Percentiles rank a stretch among this genome's conserved stretches.
phyloP scores from a whole-genome alignment of 805 yeast genomes.

The Ogataea allantospora region DNA sequence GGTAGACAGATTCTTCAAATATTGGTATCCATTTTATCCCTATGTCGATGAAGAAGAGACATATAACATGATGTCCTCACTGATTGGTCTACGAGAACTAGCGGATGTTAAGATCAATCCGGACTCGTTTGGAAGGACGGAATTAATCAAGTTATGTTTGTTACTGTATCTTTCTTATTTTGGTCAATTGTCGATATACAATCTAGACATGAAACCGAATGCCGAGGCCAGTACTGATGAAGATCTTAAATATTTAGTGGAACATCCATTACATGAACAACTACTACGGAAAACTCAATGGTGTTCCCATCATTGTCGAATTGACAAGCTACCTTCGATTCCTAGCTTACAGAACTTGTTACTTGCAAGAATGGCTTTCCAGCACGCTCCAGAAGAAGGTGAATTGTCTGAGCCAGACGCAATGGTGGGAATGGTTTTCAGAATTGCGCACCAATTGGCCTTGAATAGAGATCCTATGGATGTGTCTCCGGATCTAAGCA shows the following conservation, averaged over 20 bases:
- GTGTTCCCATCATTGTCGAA: slow-evolving; percentile 41
- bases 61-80: slow-evolving; percentile 25
- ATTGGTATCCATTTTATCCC: slow-evolving; percentile 49
- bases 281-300: slow-evolving; percentile 38
- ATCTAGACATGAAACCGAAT: slow-evolving; percentile 28
- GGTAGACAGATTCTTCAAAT: slow-evolving; percentile 41
- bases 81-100: slow-evolving; percentile 36
- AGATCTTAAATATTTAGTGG: slow-evolving; percentile 33
- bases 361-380: slow-evolving; percentile 39
- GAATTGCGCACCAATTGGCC: slow-evolving; percentile 46
- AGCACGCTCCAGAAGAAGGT: slow-evolving; percentile 46
- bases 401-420: slow-evolving; percentile 42
- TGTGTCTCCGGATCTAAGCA: slow-evolving; percentile 20
- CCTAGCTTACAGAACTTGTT: slow-evolving; percentile 44
- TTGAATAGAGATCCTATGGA: slow-evolving; percentile 46
- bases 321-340: slow-evolving; percentile 38
- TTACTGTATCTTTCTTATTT: slow-evolving; percentile 42
- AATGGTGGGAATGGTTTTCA: slow-evolving; percentile 38
- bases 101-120: slow-evolving; percentile 17
- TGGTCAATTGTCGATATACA: slow-evolving; percentile 38
- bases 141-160: slow-evolving; percentile 34
- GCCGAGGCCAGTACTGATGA: slow-evolving; percentile 27
- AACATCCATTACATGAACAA: slow-evolving; percentile 40
- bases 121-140: background rate
- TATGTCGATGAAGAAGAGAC: slow-evolving; percentile 41